A percentile compares a stretch with the other conserved stretches of the same genome.
These are phyloP conservation scores for Talaromyces sp. DNA, from an alignment of 2,329 filamentous ascomycete species.

Conservation along the genomic window DNA sequence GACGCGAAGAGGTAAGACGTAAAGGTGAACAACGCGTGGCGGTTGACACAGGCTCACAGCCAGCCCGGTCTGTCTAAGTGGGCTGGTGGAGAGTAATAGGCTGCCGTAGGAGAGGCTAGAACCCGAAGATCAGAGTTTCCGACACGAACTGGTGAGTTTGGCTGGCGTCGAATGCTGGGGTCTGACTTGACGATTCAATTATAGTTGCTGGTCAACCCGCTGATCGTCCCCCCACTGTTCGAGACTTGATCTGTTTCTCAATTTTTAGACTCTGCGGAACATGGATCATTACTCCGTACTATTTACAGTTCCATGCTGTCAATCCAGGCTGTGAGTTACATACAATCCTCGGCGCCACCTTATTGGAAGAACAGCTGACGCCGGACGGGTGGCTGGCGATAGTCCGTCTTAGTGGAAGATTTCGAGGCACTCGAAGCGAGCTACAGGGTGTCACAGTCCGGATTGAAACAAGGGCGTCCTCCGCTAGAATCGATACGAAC, in stretches of 20 bases:
- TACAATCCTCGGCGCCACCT: neutral
- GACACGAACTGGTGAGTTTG: neutral
- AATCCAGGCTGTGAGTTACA: neutral
- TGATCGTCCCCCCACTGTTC: neutral
- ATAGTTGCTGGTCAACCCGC: neutral
- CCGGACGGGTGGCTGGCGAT: neutral
- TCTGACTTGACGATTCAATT: neutral
- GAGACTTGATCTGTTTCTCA: neutral
- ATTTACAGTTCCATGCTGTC: neutral
- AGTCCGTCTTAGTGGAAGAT: neutral
- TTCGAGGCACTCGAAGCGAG: neutral
- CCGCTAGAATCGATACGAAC: neutral
- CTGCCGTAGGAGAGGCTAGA: no score
- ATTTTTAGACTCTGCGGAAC: neutral
- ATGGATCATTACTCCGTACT: neutral
- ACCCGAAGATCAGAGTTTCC: neutral
- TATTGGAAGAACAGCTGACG: neutral
- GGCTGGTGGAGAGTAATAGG: neutral
- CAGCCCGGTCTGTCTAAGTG: neutral
- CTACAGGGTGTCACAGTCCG: neutral
- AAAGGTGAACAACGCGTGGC: neutral
- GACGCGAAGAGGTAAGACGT: neutral
- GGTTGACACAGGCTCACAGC: neutral
- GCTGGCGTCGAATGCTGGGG: constrained; percentile 4
- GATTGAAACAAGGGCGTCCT: neutral